Base-by-base conservation (phyloP, 2,329 filamentous ascomycete species). In the Capronia americana region DNA sequence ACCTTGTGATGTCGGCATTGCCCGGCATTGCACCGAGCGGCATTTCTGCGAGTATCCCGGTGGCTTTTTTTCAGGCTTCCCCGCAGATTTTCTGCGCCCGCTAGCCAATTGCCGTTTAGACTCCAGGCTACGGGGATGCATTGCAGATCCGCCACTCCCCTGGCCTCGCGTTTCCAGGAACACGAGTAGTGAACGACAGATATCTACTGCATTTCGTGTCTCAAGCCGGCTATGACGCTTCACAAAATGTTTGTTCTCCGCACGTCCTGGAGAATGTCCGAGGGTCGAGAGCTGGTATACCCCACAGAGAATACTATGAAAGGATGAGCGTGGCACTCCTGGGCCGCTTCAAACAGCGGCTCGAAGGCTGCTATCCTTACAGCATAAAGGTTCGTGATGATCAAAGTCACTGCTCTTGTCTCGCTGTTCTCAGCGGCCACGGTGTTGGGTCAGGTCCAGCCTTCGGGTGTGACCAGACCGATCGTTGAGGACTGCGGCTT, bases 401-500 rank as follows among this genome's bases (percentile, higher is more conserved):
- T 57, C 46, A 26, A 28, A 14, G 44, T 54, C 46, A 20, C 34
- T 32, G 12, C 8, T 34, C 26, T 67, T 14, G 51, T 70, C 1
- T 20, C 38, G n/a, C 57, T 65, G 11, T 57, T 32, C 8, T 58
- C 72, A 30, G 63, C 61, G 44, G 63, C 61, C 23, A 17, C 67
- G 26, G 66, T 63, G 30, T 56, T 55, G 48, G 72, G 73, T 8
- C 75, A 77, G 61, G 70, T 69, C 28, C 61, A 69, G 38, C 70
- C 70, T 3, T 41, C 69, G 0, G 75, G 76, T 23, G 69, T 73
- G 28, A 72, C 70, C n/a, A 58, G 57, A 20, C 75, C 76, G 4
- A 66, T 78, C 26, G 74, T 73, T n/a, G 69, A 75, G 63, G 30
- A 66, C 6, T 77, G 76, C 64, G 73, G 71, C 28, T 69, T 68